A percentile compares a stretch with the other conserved stretches of the same genome.
Conservation (phyloP, 805 yeast genomes). For the Pichia heedii region DNA sequence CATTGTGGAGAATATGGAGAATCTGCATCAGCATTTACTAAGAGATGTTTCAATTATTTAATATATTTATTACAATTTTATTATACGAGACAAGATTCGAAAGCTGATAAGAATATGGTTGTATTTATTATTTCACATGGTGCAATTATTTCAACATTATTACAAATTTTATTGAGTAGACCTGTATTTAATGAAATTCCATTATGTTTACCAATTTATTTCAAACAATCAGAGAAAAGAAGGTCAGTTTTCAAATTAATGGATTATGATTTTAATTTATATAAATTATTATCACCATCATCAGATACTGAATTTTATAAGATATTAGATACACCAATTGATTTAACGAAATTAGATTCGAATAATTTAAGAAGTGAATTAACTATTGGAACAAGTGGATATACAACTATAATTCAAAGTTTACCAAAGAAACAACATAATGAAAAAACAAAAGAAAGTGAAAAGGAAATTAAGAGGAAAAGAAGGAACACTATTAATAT, state of each 20-base stretch:
- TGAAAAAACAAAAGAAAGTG: slow-evolving; percentile 2
- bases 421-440: slow-evolving; percentile 10
- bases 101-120: slow-evolving; percentile 25
- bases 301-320: slow-evolving; percentile 21
- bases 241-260: slow-evolving; percentile 22
- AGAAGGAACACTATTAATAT: slow-evolving; percentile 25
- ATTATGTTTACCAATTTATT: slow-evolving; percentile 26
- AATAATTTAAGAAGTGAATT: slow-evolving; percentile 20
- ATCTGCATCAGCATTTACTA: slow-evolving; percentile 28
- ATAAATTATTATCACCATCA: slow-evolving; percentile 18
- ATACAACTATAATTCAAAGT: slow-evolving; percentile 17
- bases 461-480: neutral
- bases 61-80: slow-evolving; percentile 27
- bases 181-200: slow-evolving; percentile 35
- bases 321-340: slow-evolving; percentile 19
- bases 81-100: slow-evolving; percentile 16
- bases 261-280: slow-evolving; percentile 28
- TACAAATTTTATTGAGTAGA: slow-evolving; percentile 30
- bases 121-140: slow-evolving; percentile 34
- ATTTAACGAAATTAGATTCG: slow-evolving; percentile 20
- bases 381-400: slow-evolving; percentile 17
- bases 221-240: slow-evolving; percentile 20
- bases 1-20: slow-evolving; percentile 38
- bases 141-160: slow-evolving; percentile 32
- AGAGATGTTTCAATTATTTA: slow-evolving; percentile 28